Evolutionary conservation across 2,329 filamentous ascomycete species (phyloP), one percentile per base, ranked within the genome.

Genomic region (Fusarium coicis): DNA sequence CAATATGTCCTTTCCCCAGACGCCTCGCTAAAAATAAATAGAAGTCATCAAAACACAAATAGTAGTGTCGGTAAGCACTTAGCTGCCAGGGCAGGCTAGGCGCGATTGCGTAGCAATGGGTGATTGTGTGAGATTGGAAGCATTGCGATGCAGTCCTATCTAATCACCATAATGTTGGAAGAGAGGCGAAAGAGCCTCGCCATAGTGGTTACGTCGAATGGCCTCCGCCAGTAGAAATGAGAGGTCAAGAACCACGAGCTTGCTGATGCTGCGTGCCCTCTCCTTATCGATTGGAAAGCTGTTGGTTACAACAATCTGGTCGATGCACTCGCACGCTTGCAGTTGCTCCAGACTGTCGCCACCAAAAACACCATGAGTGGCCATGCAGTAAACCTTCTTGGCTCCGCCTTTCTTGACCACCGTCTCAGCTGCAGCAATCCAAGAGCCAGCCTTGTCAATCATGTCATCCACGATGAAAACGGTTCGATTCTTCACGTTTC

Each of bases 391-490:
- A 40, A 99, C 96, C 83, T 93, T 96, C 77, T 93, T 97, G 3
- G 96, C 96, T 49, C 91, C 90, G 73, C 96, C 97, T 73, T 93
- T 91, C 87, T 98, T 98, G 59, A 97, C 93, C 5, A 97, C 96
- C 2, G 95, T 97, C 85, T 99, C 96, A 18, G 96, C 96, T 11
- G 96, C 96, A 10, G 96, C 96, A 75, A 99, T 97, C 96, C 96
- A 99, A 11, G 94, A 97, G 19, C 93, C 94, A 15, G 95, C 92
- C 85, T 97, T 98, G 84, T 99, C 96, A 79, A 99, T 98, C 93
- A 99, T 98, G 81, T 99, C 96, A 81, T 99, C 96, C 55, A 99
- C 93, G 69, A 99, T 95, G 80, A 99, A 93, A 60, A 98, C 96
- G 0, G 94, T 92, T 66, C 94, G 91, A 80, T 94, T 91, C 79